These are phyloP conservation scores for Boletellus ananiceps DNA, from an alignment of 768 basidiomycete genomes.

Conservation along the genomic window DNA sequence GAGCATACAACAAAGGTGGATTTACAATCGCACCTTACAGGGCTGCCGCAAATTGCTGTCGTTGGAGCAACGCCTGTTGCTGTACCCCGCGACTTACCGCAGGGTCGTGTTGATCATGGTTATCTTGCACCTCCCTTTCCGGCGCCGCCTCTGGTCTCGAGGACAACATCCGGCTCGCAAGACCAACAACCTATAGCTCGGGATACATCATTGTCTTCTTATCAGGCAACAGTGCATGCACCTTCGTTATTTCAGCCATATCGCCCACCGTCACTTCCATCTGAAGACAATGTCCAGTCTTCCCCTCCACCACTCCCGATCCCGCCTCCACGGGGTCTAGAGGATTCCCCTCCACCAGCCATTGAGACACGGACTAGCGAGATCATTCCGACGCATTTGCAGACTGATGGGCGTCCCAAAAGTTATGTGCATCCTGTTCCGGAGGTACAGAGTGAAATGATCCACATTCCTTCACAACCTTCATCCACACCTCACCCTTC, in stretches of 20 bases:
- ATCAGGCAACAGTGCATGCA: constrained; percentile 18
- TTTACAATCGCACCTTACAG: constrained; percentile 10
- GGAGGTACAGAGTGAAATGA: constrained; percentile 22
- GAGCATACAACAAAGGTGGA: constrained; percentile 15
- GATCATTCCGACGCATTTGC: constrained; percentile 21
- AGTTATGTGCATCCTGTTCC: constrained; percentile 5
- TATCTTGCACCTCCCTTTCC: constrained; percentile 28
- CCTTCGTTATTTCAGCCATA: constrained; percentile 25
- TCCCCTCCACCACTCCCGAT: constrained; percentile 30
- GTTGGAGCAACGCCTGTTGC: constrained; percentile 28
- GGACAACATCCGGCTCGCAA: constrained; percentile 20
- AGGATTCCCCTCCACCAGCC: constrained; percentile 17
- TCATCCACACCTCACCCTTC: background rate
- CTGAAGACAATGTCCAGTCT: constrained; percentile 16
- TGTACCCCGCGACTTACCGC: constrained; percentile 20
- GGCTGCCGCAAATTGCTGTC: constrained; percentile 29
- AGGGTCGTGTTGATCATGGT: constrained; percentile 17
- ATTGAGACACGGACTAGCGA: constrained; percentile 26
- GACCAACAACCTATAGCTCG: constrained; percentile 17
- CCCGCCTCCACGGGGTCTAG: constrained; percentile 25
- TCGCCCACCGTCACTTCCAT: constrained; percentile 18
- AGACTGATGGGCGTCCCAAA: constrained; percentile 3
- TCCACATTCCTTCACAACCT: constrained; percentile 17
- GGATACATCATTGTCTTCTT: constrained; percentile 2
- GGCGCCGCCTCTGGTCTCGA: constrained; percentile 23